Percentiles rank a stretch among this genome's conserved stretches.
These are phyloP conservation scores for Corrigiola litoralis DNA, from an alignment of 179 eudicot genomes.

Conservation along the genomic window DNA sequence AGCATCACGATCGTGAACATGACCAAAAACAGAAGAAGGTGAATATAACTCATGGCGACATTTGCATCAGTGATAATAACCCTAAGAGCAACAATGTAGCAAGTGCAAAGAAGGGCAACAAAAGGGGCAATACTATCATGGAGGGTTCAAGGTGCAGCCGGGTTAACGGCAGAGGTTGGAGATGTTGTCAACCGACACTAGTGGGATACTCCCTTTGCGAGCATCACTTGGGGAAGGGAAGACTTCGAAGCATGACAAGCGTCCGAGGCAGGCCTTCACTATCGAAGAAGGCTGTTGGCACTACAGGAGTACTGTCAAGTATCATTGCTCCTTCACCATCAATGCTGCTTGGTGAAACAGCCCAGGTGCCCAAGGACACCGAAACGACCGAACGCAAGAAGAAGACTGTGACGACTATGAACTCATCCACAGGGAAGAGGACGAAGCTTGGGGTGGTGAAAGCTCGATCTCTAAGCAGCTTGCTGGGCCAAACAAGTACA, in stretches of 20 bases:
- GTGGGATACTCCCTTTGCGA: slow-evolving; percentile 87
- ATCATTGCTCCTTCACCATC: neutral
- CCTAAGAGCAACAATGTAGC: neutral
- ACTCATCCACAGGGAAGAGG: slow-evolving; percentile 29
- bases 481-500: slow-evolving; percentile 44
- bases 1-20: too few species aligned
- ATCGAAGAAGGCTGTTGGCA: slow-evolving; percentile 11
- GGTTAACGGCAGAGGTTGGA: slow-evolving; percentile 87
- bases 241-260: slow-evolving; percentile 50
- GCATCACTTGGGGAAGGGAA: slow-evolving; percentile 80
- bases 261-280: slow-evolving; percentile 21
- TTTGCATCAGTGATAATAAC: neutral
- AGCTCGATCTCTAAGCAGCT: slow-evolving; percentile 67
- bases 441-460: slow-evolving; percentile 61
- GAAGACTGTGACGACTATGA: neutral
- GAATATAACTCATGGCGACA: neutral
- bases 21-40: neutral
- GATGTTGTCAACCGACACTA: slow-evolving; percentile 78
- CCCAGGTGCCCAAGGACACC: neutral
- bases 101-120: slow-evolving; percentile 23
- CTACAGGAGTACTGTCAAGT: neutral
- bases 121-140: slow-evolving; percentile 54
- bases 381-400: neutral
- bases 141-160: slow-evolving; percentile 91
- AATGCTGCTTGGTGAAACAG: slow-evolving; percentile 2